These are phyloP conservation scores for Colletotrichum sp. DNA, from an alignment of 2,329 filamentous ascomycete species.

Conservation along the genomic window DNA sequence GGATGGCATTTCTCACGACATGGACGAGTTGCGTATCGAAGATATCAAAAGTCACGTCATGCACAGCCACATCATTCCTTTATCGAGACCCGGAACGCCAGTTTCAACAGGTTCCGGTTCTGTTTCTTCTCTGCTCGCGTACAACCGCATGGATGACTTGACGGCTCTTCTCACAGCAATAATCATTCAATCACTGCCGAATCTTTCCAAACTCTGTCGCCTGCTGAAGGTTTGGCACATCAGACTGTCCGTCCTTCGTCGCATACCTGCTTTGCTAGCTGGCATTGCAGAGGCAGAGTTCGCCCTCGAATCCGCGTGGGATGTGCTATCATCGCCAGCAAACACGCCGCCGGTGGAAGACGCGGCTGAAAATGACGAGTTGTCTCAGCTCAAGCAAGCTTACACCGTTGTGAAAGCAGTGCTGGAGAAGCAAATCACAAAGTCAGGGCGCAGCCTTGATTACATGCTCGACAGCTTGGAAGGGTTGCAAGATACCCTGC, in stretches of 20 bases:
- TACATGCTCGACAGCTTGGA: constrained; percentile 87
- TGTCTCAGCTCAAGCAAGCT: constrained; percentile 42
- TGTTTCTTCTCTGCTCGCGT: constrained; percentile 51
- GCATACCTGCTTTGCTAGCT: constrained; percentile 71
- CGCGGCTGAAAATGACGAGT: background rate
- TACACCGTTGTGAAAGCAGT: constrained; percentile 65
- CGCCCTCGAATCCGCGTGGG: constrained; percentile 71
- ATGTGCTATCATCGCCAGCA: constrained; percentile 51
- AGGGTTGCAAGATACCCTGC: constrained; percentile 81
- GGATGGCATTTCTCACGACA: constrained; percentile 72
- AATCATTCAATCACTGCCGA: constrained; percentile 86
- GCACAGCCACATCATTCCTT: constrained; percentile 75
- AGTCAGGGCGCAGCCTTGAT: constrained; percentile 77
- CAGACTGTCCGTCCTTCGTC: constrained; percentile 75
- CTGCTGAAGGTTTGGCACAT: constrained; percentile 81
- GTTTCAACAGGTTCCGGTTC: constrained; percentile 44
- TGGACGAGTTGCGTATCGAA: constrained; percentile 77
- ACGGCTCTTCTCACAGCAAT: constrained; percentile 91
- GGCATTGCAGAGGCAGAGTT: constrained; percentile 71
- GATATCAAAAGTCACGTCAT: constrained; percentile 90
- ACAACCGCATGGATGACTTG: constrained; percentile 83
- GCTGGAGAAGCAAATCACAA: constrained; percentile 72
- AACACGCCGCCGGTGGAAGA: background rate
- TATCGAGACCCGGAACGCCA: constrained; percentile 56
- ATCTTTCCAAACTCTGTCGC: constrained; percentile 74